These are phyloP conservation scores for Euphorbia celastroides DNA, from an alignment of 441 rosid species.

Conservation along the genomic window DNA sequence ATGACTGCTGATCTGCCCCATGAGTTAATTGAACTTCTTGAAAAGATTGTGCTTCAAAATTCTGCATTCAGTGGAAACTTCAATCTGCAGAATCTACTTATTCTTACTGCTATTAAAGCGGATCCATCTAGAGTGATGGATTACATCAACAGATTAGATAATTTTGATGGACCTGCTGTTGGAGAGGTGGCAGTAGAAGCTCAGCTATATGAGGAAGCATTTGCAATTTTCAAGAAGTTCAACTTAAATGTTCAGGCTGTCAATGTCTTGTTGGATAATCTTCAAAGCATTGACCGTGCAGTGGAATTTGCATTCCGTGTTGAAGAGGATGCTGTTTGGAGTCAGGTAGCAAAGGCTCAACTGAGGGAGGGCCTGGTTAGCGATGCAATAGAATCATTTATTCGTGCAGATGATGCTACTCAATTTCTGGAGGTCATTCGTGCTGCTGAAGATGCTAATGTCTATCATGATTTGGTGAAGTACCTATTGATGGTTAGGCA, in stretches of 20 bases:
- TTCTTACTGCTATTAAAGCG: constrained; percentile 96
- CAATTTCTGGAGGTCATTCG: constrained; percentile 87
- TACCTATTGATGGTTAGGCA: constrained; percentile 99
- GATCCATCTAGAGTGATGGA: constrained; percentile 99
- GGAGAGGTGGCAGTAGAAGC: constrained; percentile 99
- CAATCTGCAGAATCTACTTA: constrained; percentile 93
- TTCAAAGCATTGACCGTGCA: constrained; percentile 88
- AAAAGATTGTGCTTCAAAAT: constrained; percentile 98
- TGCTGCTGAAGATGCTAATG: constrained; percentile 82
- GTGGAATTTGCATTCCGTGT: constrained; percentile 98
- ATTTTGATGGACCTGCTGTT: constrained; percentile 99
- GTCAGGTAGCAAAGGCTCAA: constrained; percentile 97
- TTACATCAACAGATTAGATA: constrained; percentile 91
- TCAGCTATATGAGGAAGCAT: constrained; percentile 87
- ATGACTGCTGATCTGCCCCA: constrained; percentile 99
- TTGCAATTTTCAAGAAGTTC: constrained; percentile 93
- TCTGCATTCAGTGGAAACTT: constrained; percentile 99
- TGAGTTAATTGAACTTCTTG: constrained; percentile 98
- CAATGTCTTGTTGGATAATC: constrained; percentile 79
- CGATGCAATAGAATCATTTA: constrained; percentile 96
- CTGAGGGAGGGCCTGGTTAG: constrained; percentile 94
- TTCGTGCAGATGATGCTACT: constrained; percentile 96
- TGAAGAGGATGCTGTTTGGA: constrained; percentile 98
- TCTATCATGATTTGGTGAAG: constrained; percentile 90
- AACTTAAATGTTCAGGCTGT: constrained; percentile 97